Evolutionary conservation across 108 stramenopile genomes (phyloP), one percentile per base, ranked within the genome.

Genomic region (Nitzschia sp.): DNA sequence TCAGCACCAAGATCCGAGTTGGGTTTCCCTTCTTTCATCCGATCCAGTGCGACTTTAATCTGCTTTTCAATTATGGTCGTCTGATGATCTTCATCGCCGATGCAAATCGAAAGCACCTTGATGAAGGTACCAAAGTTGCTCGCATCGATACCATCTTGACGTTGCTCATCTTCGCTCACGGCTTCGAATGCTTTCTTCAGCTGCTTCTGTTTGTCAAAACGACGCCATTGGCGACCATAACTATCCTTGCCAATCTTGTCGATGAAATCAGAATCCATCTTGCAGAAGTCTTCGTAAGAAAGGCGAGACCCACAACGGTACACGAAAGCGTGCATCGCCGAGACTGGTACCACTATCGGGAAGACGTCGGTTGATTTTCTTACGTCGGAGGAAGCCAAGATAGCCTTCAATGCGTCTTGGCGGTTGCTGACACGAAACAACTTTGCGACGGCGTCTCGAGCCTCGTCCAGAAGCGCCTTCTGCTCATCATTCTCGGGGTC

Each of bases 241-340:
- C 32, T 26, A 8, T 71, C 61, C 38, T 62, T 52, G 1, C 70
- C 70, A 50, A 71, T 46, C 19, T 63, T 63, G 1, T 68, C 65
- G 15, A 75, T 62, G 3, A 68, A 29, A 2, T 35, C 33, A 1
- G 26, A 19, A 16, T 75, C 74, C 17, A 75, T 46, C 26, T 69
- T 75, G 21, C 36, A 68, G 74, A 75, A 75, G n/a, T 60, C 45
- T 4, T 69, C 66, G 6, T 61, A 61, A n/a, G 45, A 31, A 2
- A 75, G 67, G 3, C 35, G 13, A 2, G 68, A 68, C 15, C 57
- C 66, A 13, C 44, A 44, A 0, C 74, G 67, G 48, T 69, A 75
- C 17, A 64, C 33, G 67, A 30, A 75, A 31, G 74, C 74, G 29
- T 66, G 38, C 59, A 61, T 60, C 1, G 74, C 74, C 1, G 74